phyloP scores from a whole-genome alignment of 192 early-diverging fungal genomes.

The Obelidium mucronatum region DNA sequence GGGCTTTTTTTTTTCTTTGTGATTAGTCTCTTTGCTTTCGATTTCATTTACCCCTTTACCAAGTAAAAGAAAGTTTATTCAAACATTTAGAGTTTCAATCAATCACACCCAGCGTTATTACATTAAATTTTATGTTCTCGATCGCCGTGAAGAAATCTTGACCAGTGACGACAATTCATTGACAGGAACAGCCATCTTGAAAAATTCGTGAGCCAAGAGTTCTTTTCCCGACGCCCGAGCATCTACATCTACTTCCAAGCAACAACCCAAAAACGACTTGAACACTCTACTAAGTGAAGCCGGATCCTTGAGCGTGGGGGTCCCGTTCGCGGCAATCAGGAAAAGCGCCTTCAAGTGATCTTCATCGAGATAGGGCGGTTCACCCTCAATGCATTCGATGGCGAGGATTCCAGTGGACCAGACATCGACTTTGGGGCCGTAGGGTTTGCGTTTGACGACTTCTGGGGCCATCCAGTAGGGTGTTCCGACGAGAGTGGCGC shows the following conservation, averaged over 20 bases:
- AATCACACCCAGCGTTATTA: too few relatives aligned
- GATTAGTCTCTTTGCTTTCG: background rate
- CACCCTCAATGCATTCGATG: constrained; percentile 66
- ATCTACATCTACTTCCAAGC: constrained; percentile 89
- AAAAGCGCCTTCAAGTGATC: constrained; percentile 78
- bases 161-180: constrained; percentile 76
- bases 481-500: constrained; percentile 65
- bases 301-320: constrained; percentile 88
- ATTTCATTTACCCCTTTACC: background rate
- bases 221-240: constrained; percentile 82
- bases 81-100: background rate
- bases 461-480: constrained; percentile 64
- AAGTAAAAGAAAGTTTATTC: background rate
- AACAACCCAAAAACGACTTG: constrained; percentile 89
- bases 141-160: constrained; percentile 7
- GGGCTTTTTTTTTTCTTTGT: background rate
- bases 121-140: too few relatives aligned
- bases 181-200: constrained; percentile 78
- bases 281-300: constrained; percentile 81
- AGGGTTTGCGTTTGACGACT: constrained; percentile 57
- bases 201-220: constrained; percentile 79
- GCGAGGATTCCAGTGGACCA: constrained; percentile 70
- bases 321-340: constrained; percentile 88
- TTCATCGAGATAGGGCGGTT: constrained; percentile 78
- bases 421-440: constrained; percentile 60